Evolutionary conservation across 306 rosid species (phyloP).

Genomic region (Sophora flavescens): DNA sequence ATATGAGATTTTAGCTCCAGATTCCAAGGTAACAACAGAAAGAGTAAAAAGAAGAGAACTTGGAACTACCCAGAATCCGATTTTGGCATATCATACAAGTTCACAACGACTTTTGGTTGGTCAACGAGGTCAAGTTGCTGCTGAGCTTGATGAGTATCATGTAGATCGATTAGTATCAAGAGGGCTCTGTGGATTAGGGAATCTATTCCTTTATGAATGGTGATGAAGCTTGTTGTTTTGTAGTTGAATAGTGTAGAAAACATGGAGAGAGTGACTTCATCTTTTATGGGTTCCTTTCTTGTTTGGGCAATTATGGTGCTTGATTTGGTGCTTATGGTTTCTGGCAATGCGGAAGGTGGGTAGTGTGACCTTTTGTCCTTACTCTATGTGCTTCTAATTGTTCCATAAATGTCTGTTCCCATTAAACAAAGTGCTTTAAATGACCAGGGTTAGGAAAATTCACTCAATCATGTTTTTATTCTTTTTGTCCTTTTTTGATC

Average conservation of each 20-base stretch:
- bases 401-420: conserved; percentile 35
- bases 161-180: conserved; percentile 45
- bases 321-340: conserved; percentile 58
- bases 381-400: conserved; percentile 21
- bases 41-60: conserved; percentile 29
- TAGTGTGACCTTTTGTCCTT: conserved; percentile 38
- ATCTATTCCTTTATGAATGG: conserved; percentile 39
- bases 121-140: conserved; percentile 49
- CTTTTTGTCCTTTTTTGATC: conserved; percentile 41
- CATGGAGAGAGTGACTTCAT: conserved; percentile 53
- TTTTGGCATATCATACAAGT: conserved; percentile 24
- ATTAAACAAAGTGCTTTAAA: conserved; percentile 25
- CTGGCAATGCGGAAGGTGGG: conserved; percentile 83
- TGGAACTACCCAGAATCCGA: conserved; percentile 45
- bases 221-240: conserved; percentile 46
- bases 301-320: conserved; percentile 59
- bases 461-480: conserved; percentile 26
- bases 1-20: conserved; percentile 43
- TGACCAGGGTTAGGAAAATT: conserved; percentile 19
- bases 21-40: conserved; percentile 28
- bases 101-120: conserved; percentile 34
- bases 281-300: conserved; percentile 51
- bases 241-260: conserved; percentile 38
- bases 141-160: conserved; percentile 35
- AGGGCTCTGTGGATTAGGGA: conserved; percentile 40